Conservation (phyloP, 768 basidiomycete genomes). For the Boletus eberwhitei region DNA sequence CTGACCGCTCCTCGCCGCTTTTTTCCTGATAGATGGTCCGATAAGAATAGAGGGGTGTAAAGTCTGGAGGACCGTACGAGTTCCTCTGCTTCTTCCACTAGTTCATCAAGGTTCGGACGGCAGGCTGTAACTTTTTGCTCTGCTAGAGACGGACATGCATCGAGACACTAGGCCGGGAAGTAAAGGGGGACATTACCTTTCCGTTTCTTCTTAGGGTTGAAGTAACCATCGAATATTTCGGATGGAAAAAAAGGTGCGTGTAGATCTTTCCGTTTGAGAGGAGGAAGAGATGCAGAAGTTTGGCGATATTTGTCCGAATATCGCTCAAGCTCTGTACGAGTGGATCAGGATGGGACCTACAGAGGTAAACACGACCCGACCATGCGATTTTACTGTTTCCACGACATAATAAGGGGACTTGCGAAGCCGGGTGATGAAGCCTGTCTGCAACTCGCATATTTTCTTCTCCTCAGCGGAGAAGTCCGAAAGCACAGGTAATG, state of each 20-base stretch:
- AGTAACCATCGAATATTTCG: slow-evolving; percentile 74
- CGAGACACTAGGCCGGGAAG: not conserved
- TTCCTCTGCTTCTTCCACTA: slow-evolving; percentile 64
- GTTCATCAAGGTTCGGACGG: slow-evolving; percentile 61
- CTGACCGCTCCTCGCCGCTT: slow-evolving; percentile 66
- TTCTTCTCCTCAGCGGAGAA: slow-evolving; percentile 61
- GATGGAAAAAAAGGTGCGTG: slow-evolving; percentile 76
- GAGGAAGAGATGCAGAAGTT: slow-evolving; percentile 55
- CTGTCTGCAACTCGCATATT: slow-evolving; percentile 64
- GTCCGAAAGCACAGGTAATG: slow-evolving; percentile 66
- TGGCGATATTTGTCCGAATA: slow-evolving; percentile 85
- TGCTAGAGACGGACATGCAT: slow-evolving; percentile 2
- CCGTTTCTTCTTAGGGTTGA: slow-evolving; percentile 68
- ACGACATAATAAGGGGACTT: slow-evolving; percentile 74
- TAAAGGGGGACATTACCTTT: slow-evolving; percentile 37
- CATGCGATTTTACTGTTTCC: slow-evolving; percentile 65
- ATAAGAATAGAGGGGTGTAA: not conserved
- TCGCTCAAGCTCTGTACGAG: slow-evolving; percentile 59
- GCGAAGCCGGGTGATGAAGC: slow-evolving; percentile 60
- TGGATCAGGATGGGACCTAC: not conserved
- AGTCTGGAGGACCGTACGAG: slow-evolving; percentile 33
- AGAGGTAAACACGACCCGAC: slow-evolving; percentile 25
- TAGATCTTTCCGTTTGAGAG: slow-evolving; percentile 66
- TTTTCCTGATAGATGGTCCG: slow-evolving; percentile 47
- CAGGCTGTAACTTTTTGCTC: slow-evolving; percentile 37